A percentile compares a stretch with the other conserved stretches of the same genome.
Conservation (phyloP, 208 protist species). For the Leishmania gerbilli region DNA sequence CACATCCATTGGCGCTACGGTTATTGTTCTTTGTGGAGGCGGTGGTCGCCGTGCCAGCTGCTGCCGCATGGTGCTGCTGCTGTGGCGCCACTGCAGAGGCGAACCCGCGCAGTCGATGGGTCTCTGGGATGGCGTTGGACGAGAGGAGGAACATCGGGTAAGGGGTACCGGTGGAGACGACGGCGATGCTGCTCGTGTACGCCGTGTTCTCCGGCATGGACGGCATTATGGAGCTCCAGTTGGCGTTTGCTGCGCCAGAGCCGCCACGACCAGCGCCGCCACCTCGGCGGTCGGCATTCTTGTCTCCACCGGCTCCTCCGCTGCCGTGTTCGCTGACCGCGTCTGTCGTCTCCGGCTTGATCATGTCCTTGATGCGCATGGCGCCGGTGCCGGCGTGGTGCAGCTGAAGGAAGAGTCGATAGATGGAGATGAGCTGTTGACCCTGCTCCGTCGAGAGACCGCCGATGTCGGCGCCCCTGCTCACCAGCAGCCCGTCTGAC, state of each 20-base stretch:
- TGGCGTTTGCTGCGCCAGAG: background rate
- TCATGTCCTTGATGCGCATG: constrained; percentile 28
- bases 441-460: constrained; percentile 31
- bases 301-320: background rate
- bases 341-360: constrained; percentile 15
- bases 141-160: constrained; percentile 33
- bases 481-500: constrained; percentile 39
- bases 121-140: constrained; percentile 27
- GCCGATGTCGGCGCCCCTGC: background rate
- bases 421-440: constrained; percentile 58
- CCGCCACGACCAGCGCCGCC: constrained; percentile 1
- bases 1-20: constrained; percentile 30
- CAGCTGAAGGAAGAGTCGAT: constrained; percentile 67
- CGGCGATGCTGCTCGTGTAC: constrained; percentile 26
- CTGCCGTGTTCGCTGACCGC: background rate
- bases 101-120: constrained; percentile 31
- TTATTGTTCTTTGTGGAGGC: constrained; percentile 28
- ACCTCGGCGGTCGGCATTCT: background rate
- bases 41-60: background rate
- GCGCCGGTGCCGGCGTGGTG: constrained; percentile 34
- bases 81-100: background rate
- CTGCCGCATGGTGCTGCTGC: background rate
- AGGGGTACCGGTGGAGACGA: constrained; percentile 20
- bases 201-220: constrained; percentile 9
- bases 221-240: constrained; percentile 10